Evolutionary conservation across 176 grass and related monocot genomes (phyloP).

Genomic region (Microstegium vimineum): DNA sequence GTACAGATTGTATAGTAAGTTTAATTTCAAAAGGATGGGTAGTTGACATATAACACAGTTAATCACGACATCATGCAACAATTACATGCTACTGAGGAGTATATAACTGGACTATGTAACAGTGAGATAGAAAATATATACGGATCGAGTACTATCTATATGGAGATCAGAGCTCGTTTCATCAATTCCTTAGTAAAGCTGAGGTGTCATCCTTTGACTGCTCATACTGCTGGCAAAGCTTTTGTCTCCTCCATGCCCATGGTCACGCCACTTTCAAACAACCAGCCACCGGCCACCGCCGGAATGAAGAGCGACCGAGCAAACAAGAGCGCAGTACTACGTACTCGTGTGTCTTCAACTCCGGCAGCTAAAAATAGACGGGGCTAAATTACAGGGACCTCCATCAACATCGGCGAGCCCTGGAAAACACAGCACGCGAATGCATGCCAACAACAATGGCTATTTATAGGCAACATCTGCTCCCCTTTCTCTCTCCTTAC

Average conservation of each 20-base stretch:
- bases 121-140: too few species aligned
- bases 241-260: not conserved
- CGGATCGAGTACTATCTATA: too few species aligned
- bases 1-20: too few species aligned
- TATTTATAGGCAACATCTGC: constrained; percentile 47
- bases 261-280: not conserved
- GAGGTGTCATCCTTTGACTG: not conserved
- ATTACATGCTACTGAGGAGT: too few species aligned
- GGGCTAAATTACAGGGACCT: constrained; percentile 22
- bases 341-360: not conserved
- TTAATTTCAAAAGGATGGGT: too few species aligned
- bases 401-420: constrained; percentile 42
- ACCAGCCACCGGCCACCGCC: too few species aligned
- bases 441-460: not conserved
- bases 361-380: constrained; percentile 37
- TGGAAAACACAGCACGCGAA: not conserved
- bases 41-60: too few species aligned
- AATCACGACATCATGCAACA: too few species aligned
- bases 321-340: not conserved
- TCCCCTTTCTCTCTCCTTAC: not conserved
- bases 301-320: not conserved
- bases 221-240: too few species aligned
- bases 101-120: too few species aligned
- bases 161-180: too few species aligned
- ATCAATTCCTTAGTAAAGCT: not conserved